Conservation (phyloP, 2,329 filamentous ascomycete species). For the Penicillium decumbens region DNA sequence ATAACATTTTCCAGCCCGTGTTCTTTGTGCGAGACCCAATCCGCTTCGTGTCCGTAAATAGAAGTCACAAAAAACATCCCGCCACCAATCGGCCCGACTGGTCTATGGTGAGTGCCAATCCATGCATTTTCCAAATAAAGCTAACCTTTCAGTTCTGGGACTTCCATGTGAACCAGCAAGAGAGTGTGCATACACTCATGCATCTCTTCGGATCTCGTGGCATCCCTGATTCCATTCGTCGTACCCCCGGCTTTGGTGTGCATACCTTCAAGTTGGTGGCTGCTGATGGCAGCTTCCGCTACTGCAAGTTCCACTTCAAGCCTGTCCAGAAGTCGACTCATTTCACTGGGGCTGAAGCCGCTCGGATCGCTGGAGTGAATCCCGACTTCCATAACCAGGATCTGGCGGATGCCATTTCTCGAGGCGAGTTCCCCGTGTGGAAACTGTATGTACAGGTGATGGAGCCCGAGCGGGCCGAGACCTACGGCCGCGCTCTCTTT, state of each 20-base stretch:
- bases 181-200: slow-evolving; percentile 58
- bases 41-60: slow-evolving; percentile 42
- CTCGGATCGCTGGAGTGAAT: slow-evolving; percentile 49
- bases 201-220: slow-evolving; percentile 58
- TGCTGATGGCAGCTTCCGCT: slow-evolving; percentile 51
- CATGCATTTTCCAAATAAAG: neutral
- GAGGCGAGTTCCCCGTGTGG: slow-evolving; percentile 56
- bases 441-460: slow-evolving; percentile 54
- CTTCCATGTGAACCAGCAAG: slow-evolving; percentile 53
- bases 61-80: slow-evolving; percentile 64
- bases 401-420: slow-evolving; percentile 57
- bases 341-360: slow-evolving; percentile 51
- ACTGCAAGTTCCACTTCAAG: slow-evolving; percentile 58
- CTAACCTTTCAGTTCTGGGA: slow-evolving; percentile 53
- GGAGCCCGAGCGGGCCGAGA: slow-evolving; percentile 49
- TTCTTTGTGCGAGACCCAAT: slow-evolving; percentile 46
- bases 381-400: slow-evolving; percentile 58
- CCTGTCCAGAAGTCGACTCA: slow-evolving; percentile 53
- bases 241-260: slow-evolving; percentile 53
- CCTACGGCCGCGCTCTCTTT: slow-evolving; percentile 49
- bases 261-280: slow-evolving; percentile 32
- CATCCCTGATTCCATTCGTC: slow-evolving; percentile 35
- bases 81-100: slow-evolving; percentile 61
- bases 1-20: slow-evolving; percentile 28
- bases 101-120: slow-evolving; percentile 43